Evolutionary conservation across 306 rosid species (phyloP), one percentile per base, ranked within the genome.

Genomic region (Myrica gale): DNA sequence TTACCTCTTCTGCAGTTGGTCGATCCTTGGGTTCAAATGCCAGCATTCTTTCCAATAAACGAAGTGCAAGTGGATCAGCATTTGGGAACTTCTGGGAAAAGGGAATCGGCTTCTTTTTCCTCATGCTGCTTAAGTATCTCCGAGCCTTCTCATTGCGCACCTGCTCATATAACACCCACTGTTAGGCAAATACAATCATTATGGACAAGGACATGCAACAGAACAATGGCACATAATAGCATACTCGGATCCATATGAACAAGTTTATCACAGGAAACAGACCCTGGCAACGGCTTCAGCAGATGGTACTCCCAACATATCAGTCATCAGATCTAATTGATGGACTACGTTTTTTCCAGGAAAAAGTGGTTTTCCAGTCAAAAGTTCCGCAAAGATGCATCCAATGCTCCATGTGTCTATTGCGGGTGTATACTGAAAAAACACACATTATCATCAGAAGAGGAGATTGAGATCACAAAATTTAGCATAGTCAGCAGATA

Each of bases 401-500:
- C 99, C 99, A 80, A 96, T 96, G 91, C 99, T 96, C 99, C 99
- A 96, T 82, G 87, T 89, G 85, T 96, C 99, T 85, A 96, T 96
- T 75, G 99, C 99, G 9, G 99, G 99, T 65, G 99, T 96, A 82
- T 96, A 96, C 99, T 96, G 96, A 80, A 81, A 78, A 68, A 73
- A 74, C 41, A 50, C 4, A 57, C 21, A 62, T 26, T 19, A 76
- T 37, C 42, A 71, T 78, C n/a, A 72, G 52, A 19, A 70, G 57
- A 42, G 32, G 63, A 70, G 45, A 76, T 78, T 69, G 44, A 47
- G 47, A 69, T 17, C 12, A 20, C 5, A 62, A 65, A 39, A 65
- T 65, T 6, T 16, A 39, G 41, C 15, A 41, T 42, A 42, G 70
- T 41, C 48, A 42, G 19, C 47, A 41, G 69, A 20, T 7, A 8